These are phyloP conservation scores for Ceratocystis ficicola DNA, from an alignment of 2,329 filamentous ascomycete genomes.

Conservation along the genomic window DNA sequence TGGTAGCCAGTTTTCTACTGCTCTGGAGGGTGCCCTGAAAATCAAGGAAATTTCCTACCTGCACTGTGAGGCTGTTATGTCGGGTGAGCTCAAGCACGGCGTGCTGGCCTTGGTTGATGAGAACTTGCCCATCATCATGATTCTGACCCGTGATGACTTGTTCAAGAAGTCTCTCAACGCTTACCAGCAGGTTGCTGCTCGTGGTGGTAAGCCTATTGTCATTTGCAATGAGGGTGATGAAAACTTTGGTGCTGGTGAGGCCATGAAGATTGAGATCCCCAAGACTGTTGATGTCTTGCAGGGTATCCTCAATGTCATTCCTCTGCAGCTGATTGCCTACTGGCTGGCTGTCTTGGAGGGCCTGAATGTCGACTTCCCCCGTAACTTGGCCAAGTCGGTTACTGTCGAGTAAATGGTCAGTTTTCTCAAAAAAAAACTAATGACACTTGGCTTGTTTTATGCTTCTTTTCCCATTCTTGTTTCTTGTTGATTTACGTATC, in stretches of 20 bases:
- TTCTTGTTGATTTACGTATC: conserved; percentile 21
- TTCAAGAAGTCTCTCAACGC: conserved; percentile 99
- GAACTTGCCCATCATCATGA: conserved; percentile 99
- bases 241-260: conserved; percentile 79
- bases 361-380: conserved; percentile 94
- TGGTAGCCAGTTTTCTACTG: conserved; percentile 93
- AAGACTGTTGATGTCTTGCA: conserved; percentile 91
- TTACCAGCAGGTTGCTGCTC: conserved; percentile 97
- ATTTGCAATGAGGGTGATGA: conserved; percentile 88
- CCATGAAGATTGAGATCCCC: conserved; percentile 95
- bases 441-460: conserved; percentile 23
- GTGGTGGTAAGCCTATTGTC: conserved; percentile 89
- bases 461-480: conserved; percentile 20
- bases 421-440: conserved; percentile 18
- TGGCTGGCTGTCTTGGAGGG: conserved; percentile 96
- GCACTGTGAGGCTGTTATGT: conserved; percentile 99
- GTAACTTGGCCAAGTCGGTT: conserved; percentile 97
- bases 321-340: conserved; percentile 95
- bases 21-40: conserved; percentile 93
- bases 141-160: conserved; percentile 86
- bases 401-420: conserved; percentile 70
- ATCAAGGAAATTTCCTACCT: conserved; percentile 99
- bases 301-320: conserved; percentile 94
- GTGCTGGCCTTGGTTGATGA: conserved; percentile 94
- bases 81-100: conserved; percentile 97